These are phyloP conservation scores for Neoboletus magnificus DNA, from an alignment of 768 basidiomycete genomes.

Conservation along the genomic window DNA sequence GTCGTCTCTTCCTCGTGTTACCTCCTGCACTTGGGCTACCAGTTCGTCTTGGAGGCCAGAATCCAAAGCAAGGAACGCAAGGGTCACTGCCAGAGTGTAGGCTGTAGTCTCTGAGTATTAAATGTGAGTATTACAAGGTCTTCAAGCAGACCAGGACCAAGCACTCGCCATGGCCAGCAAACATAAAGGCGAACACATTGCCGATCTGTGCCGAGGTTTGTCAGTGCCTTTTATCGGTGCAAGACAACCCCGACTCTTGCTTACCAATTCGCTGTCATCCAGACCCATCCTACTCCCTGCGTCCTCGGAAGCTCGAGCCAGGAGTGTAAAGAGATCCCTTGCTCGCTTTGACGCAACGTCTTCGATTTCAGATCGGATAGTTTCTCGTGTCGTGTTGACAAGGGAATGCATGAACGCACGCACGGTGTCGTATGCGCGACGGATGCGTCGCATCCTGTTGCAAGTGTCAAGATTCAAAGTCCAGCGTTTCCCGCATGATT, in stretches of 20 bases:
- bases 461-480: neutral
- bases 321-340: constrained; percentile 21
- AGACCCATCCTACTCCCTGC: constrained; percentile 15
- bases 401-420: constrained; percentile 18
- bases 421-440: constrained; percentile 21
- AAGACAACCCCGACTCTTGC: neutral
- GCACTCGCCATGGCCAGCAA: constrained; percentile 54
- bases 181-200: constrained; percentile 49
- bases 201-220: constrained; percentile 40
- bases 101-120: constrained; percentile 32
- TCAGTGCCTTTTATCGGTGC: neutral
- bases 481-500: too few species aligned
- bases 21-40: constrained; percentile 28
- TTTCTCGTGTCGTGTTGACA: constrained; percentile 7
- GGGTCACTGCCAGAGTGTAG: constrained; percentile 31
- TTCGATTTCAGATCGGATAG: constrained; percentile 6
- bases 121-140: neutral
- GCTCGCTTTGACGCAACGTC: neutral
- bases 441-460: constrained; percentile 18
- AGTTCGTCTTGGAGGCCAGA: constrained; percentile 31
- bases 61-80: constrained; percentile 32
- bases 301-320: constrained; percentile 20
- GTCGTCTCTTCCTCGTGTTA: constrained; percentile 19
- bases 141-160: neutral
- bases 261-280: constrained; percentile 19